Conservation (phyloP, 192 early-diverging fungal genomes). For the Umbelopsis isabellina region DNA sequence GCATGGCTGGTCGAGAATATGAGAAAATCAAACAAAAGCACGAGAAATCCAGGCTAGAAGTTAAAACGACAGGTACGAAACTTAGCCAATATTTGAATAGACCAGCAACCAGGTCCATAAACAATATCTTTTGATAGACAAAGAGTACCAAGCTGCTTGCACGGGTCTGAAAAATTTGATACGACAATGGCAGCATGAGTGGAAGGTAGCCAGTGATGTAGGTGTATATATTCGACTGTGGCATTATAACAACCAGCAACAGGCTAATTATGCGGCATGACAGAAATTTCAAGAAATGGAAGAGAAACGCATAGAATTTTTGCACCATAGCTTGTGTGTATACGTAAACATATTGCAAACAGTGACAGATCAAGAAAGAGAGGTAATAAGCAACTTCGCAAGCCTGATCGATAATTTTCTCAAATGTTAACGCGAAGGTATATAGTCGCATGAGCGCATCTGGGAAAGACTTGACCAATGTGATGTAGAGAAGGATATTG, state of each 20-base stretch:
- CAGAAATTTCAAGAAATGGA: slow-evolving; percentile 68
- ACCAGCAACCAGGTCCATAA: neutral
- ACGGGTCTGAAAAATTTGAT: slow-evolving; percentile 48
- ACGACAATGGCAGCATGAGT: slow-evolving; percentile 53
- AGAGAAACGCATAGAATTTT: slow-evolving; percentile 74
- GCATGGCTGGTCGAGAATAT: slow-evolving; percentile 22
- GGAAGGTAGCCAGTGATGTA: slow-evolving; percentile 61
- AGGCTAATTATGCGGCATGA: neutral
- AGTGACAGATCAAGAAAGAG: slow-evolving; percentile 70
- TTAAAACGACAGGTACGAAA: slow-evolving; percentile 26
- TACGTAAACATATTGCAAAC: slow-evolving; percentile 76
- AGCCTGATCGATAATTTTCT: neutral
- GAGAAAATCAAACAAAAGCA: slow-evolving; percentile 32
- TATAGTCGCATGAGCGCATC: slow-evolving; percentile 70
- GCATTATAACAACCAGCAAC: neutral
- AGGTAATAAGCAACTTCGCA: slow-evolving; percentile 39
- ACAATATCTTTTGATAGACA: slow-evolving; percentile 35
- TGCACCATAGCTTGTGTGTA: slow-evolving; percentile 66
- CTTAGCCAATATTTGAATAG: neutral
- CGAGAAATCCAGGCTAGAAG: slow-evolving; percentile 25
- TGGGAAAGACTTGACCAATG: slow-evolving; percentile 69
- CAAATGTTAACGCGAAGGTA: neutral
- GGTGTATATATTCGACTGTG: neutral
- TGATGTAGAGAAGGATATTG: slow-evolving; percentile 66
- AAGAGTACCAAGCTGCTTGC: slow-evolving; percentile 58